These are phyloP conservation scores for Blastobotrys illinoisensis DNA, from an alignment of 1,139 yeast genomes.

Conservation along the genomic window DNA sequence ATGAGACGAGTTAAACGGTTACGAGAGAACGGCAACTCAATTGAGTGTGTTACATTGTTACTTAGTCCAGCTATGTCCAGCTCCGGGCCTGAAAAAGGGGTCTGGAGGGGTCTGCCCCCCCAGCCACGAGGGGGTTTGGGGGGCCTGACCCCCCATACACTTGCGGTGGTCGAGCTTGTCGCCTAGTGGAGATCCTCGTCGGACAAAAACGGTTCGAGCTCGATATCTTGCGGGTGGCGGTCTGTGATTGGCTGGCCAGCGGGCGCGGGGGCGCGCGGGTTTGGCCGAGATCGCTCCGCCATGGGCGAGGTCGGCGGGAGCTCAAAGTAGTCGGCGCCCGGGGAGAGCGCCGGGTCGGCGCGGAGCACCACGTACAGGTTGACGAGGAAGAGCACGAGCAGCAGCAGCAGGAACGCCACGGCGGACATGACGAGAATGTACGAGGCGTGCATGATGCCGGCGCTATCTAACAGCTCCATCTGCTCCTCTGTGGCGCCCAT, in stretches of 20 bases:
- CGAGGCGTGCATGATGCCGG: conserved; percentile 81
- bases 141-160: too few species aligned
- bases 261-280: conserved; percentile 1
- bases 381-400: conserved; percentile 57
- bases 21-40: too few species aligned
- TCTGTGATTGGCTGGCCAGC: conserved; percentile 3
- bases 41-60: too few species aligned
- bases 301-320: conserved; percentile 5
- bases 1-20: too few species aligned
- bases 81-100: too few species aligned
- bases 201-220: conserved; percentile 14
- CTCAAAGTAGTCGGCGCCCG: background rate
- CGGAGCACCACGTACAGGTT: conserved; percentile 53
- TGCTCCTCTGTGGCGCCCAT: conserved; percentile 95
- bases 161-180: too few species aligned
- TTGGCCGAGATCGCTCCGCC: background rate
- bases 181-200: too few species aligned
- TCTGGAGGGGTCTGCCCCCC: too few species aligned
- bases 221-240: conserved; percentile 8
- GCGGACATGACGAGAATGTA: conserved; percentile 69
- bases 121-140: too few species aligned
- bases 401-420: conserved; percentile 65
- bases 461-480: conserved; percentile 57
- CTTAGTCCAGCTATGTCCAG: too few species aligned
- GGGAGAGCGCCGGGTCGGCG: conserved; percentile 1